Base-by-base conservation (phyloP, 2,329 filamentous ascomycete genomes). In the Monascus ruber region DNA sequence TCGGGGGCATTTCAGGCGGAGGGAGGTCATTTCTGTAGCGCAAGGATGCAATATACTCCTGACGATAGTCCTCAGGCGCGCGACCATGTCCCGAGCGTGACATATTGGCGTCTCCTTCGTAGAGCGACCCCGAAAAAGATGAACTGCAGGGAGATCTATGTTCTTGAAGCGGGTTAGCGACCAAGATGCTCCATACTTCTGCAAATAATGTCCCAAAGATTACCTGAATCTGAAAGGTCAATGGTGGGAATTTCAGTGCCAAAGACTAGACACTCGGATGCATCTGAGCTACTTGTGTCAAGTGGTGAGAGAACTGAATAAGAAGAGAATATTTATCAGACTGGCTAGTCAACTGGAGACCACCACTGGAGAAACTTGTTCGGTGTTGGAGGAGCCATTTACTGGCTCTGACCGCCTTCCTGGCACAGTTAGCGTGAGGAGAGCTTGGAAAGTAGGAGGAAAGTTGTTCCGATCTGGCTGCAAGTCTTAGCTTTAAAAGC, bases 11-110 rank as follows among this genome's bases (percentile, higher is more conserved):
- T 40, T 89, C 86, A 39, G 91, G 91, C 47, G 91, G 88, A 47
- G 91, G 91, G 10, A 98, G 79, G 51, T 86, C 82, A 77, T 98
- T 98, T 56, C 86, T 87, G 64, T 93, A 98, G 64, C 91, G 79
- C 56, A 95, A 85, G 54, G 88, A 83, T 47, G 88, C 89, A 59
- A 98, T 94, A 66, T 95, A 96, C 66, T 98, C 91, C 67, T 98
- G 91, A 59, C 94, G 86, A 53, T 77, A 79, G 44, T 60, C 53
- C 47, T 60, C 62, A 24, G 60, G 56, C 42, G 61, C 58, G 51
- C 57, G 55, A 36, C 50, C 48, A 37, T 62, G 59, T 41, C 64
- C 64, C 4, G 58, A 53, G 39, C 64, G 65, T 36, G 63, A 63
- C 63, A 65, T 65, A 17, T 37, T 34, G 35, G 28, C 34, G 36